These are phyloP conservation scores for Nadsonia starkeyi-henricii DNA, from an alignment of 1,139 yeast genomes.

Conservation along the genomic window DNA sequence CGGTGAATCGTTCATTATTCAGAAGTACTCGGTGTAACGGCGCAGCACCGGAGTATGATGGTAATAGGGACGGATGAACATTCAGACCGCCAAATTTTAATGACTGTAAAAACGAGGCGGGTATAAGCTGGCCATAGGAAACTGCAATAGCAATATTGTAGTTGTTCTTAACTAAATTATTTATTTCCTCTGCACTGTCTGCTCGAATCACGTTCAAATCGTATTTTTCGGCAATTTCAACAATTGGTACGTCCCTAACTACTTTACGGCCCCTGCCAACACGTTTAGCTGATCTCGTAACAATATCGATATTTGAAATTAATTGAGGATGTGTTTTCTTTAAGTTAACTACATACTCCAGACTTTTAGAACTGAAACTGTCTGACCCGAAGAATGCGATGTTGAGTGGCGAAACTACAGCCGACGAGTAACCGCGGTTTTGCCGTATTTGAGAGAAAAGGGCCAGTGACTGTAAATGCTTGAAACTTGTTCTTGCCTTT, in stretches of 20 bases:
- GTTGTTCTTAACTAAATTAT: conserved; percentile 17
- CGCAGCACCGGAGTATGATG: conserved; percentile 75
- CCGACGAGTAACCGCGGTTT: no score
- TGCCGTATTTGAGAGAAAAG: no score
- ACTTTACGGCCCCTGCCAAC: conserved; percentile 51
- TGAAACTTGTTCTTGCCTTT: no score
- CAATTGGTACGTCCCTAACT: conserved; percentile 43
- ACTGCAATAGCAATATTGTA: conserved; percentile 73
- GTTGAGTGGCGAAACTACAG: conserved; percentile 14
- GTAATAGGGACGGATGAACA: conserved; percentile 86
- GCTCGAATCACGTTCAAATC: conserved; percentile 38
- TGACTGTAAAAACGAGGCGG: conserved; percentile 36
- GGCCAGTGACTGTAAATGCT: no score
- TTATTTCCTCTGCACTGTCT: conserved; percentile 43
- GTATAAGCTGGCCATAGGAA: conserved; percentile 75
- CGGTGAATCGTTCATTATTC: conserved; percentile 49
- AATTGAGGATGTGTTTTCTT: conserved; percentile 19
- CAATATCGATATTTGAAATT: conserved; percentile 40
- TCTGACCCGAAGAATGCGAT: conserved; percentile 79
- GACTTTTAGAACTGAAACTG: conserved; percentile 48
- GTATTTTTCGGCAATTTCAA: conserved; percentile 26
- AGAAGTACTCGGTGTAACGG: conserved; percentile 75
- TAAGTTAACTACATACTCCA: conserved; percentile 32
- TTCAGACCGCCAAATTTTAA: conserved; percentile 61
- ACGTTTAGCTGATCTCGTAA: conserved; percentile 53